A percentile compares a stretch with the other conserved stretches of the same genome.
Evolutionary conservation across 2,329 filamentous ascomycete genomes (phyloP).

Genomic region (Penicillium sp.): DNA sequence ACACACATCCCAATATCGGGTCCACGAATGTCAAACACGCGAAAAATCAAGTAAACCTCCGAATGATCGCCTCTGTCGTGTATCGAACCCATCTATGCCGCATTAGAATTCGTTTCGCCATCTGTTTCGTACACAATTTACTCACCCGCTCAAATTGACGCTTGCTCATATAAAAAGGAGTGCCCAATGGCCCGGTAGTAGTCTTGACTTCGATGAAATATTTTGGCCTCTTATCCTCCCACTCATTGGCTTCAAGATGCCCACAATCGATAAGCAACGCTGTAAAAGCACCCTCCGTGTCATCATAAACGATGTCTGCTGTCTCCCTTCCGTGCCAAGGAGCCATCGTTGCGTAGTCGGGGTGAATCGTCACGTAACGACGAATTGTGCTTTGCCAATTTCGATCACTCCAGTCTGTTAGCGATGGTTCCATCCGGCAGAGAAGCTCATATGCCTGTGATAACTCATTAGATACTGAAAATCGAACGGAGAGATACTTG

Average conservation of each 20-base stretch:
- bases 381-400: conserved; percentile 11
- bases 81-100: not conserved
- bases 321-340: conserved; percentile 6
- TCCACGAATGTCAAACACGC: conserved; percentile 7
- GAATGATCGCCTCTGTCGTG: not conserved
- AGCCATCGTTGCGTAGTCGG: conserved; percentile 4
- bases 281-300: not conserved
- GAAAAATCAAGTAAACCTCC: conserved; percentile 8
- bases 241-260: conserved; percentile 2
- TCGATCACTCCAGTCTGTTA: conserved; percentile 1
- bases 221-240: conserved; percentile 1
- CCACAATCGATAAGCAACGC: too few species aligned
- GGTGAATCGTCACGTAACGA: conserved; percentile 5
- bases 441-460: conserved; percentile 7
- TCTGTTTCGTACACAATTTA: not conserved
- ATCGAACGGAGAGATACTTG: not conserved
- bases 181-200: conserved; percentile 3
- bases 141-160: conserved; percentile 4
- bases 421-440: not conserved
- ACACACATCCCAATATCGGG: conserved; percentile 5
- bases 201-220: conserved; percentile 11
- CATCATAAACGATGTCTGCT: conserved; percentile 4
- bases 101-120: not conserved
- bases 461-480: not conserved
- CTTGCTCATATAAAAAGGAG: conserved; percentile 7